Evolutionary conservation across 1,139 yeast species (phyloP).

Genomic region (Ogataea hybrid): DNA sequence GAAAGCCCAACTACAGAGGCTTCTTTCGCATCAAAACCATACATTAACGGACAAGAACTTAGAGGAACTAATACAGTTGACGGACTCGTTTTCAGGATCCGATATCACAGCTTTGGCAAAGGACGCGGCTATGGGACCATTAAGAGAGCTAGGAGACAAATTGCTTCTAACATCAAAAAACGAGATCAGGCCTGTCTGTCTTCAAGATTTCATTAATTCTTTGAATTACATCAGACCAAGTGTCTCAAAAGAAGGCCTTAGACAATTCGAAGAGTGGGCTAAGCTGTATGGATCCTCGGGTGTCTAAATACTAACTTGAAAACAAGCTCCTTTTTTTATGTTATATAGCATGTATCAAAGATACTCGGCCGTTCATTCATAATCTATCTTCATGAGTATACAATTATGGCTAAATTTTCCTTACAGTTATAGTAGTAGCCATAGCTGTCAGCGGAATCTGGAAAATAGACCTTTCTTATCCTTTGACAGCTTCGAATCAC

Average conservation of each 20-base stretch:
- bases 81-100: conserved; percentile 75
- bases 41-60: conserved; percentile 65
- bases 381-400: neutral
- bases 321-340: neutral
- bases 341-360: neutral
- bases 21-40: conserved; percentile 75
- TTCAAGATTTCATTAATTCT: conserved; percentile 75
- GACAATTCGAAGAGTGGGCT: conserved; percentile 89
- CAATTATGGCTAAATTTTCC: neutral
- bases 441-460: conserved; percentile 4
- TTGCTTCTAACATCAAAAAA: conserved; percentile 82
- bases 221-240: conserved; percentile 87
- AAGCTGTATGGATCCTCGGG: conserved; percentile 87
- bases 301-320: conserved; percentile 40
- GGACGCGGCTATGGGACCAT: conserved; percentile 98
- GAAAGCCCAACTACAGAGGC: conserved; percentile 63
- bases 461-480: conserved; percentile 13
- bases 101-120: conserved; percentile 95
- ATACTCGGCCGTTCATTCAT: neutral
- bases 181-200: conserved; percentile 74
- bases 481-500: conserved; percentile 2
- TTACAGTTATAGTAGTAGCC: neutral
- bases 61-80: conserved; percentile 47
- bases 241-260: conserved; percentile 81
- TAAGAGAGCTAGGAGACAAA: conserved; percentile 86